Percentiles rank a stretch among this genome's conserved stretches.
These are phyloP conservation scores for Stemphylium lycopersici DNA, from an alignment of 2,329 filamentous ascomycete genomes.

Conservation along the genomic window DNA sequence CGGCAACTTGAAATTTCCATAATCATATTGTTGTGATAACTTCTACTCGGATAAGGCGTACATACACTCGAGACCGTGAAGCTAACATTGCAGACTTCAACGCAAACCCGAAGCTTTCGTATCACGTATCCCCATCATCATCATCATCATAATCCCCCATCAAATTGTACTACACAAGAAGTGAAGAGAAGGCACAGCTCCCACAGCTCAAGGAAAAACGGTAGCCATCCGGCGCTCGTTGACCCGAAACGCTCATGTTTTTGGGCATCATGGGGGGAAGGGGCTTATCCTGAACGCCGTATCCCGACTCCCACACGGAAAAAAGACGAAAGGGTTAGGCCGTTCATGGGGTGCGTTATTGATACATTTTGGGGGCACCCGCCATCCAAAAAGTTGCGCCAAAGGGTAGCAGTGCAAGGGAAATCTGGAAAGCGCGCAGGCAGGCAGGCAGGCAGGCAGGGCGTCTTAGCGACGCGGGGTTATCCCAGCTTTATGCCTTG, in stretches of 20 bases:
- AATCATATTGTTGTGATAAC: constrained; percentile 14
- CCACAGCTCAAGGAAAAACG: constrained; percentile 7
- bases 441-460: not conserved
- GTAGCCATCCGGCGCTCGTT: constrained; percentile 8
- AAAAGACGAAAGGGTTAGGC: constrained; percentile 20
- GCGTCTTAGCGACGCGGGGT: not conserved
- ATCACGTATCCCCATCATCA: constrained; percentile 1
- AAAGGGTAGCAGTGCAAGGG: constrained; percentile 1
- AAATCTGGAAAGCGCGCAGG: constrained; percentile 5
- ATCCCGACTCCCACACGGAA: constrained; percentile 8
- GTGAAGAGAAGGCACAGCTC: constrained; percentile 15
- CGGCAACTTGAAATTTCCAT: not conserved
- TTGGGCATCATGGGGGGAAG: constrained; percentile 4
- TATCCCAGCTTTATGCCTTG: constrained; percentile 24
- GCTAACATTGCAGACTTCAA: not conserved
- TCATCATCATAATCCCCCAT: constrained; percentile 1
- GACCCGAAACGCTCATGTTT: constrained; percentile 2
- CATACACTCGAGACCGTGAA: constrained; percentile 10
- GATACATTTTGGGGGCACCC: constrained; percentile 26
- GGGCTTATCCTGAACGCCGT: constrained; percentile 24
- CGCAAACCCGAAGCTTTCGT: not conserved
- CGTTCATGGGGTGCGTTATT: constrained; percentile 18
- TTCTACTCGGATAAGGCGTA: constrained; percentile 12
- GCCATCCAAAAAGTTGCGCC: constrained; percentile 8
- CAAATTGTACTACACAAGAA: constrained; percentile 28